These are phyloP conservation scores for Dactylonectria macrodidyma DNA, from an alignment of 2,329 filamentous ascomycete species.

Conservation along the genomic window DNA sequence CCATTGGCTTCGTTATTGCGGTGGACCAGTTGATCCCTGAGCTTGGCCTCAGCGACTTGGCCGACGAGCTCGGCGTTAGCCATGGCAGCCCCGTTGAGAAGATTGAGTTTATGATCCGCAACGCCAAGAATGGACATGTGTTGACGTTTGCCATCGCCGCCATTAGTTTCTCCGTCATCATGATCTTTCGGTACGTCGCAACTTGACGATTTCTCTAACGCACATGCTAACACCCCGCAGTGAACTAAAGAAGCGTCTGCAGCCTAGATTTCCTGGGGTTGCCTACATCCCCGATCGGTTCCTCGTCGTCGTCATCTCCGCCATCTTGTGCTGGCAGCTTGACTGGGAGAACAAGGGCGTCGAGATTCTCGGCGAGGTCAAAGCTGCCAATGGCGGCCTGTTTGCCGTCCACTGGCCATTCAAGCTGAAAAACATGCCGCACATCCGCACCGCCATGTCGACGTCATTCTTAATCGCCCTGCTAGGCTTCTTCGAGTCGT, in stretches of 20 bases:
- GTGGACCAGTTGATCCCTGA: constrained; percentile 96
- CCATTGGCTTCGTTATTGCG: constrained; percentile 95
- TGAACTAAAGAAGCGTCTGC: constrained; percentile 84
- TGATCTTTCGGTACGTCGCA: constrained; percentile 81
- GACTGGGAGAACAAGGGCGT: constrained; percentile 86
- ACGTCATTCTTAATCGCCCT: constrained; percentile 95
- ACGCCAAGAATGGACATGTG: constrained; percentile 76
- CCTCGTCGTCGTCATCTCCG: constrained; percentile 87
- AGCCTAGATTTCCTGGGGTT: constrained; percentile 83
- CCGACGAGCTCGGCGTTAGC: constrained; percentile 75
- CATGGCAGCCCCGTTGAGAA: constrained; percentile 93
- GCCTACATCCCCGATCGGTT: constrained; percentile 95
- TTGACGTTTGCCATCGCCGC: constrained; percentile 84
- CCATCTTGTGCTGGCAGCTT: constrained; percentile 82
- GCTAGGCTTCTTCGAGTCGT: constrained; percentile 98
- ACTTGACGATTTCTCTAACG: not conserved
- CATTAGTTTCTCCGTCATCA: constrained; percentile 87
- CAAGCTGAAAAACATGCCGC: constrained; percentile 79
- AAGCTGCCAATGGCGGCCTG: constrained; percentile 77
- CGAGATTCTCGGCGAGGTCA: constrained; percentile 85
- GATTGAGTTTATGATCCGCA: constrained; percentile 81
- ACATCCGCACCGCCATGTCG: constrained; percentile 88
- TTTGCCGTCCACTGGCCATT: constrained; percentile 94
- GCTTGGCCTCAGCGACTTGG: constrained; percentile 79
- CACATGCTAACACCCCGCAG: constrained; percentile 58